Evolutionary conservation across 73 alveolate genomes (phyloP).

Genomic region (Paramecium tetraurelia): DNA sequence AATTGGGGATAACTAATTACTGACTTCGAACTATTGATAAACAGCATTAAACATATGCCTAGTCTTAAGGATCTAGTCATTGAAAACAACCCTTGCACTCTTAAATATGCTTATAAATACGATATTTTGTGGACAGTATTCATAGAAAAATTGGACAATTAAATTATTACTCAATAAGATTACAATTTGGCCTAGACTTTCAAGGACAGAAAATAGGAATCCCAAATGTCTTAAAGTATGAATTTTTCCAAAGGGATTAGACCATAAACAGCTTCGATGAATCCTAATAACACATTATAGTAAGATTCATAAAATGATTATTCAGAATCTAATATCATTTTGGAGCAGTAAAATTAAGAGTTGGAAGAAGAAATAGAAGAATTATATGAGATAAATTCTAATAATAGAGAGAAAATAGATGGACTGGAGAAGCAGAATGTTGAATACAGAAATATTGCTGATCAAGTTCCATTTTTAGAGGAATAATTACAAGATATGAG

Average conservation of each 20-base stretch:
- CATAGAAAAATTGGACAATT: background rate
- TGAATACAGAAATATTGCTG: background rate
- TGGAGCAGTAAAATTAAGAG: background rate
- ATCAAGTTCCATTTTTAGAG: conserved; percentile 12
- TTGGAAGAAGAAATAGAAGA: conserved; percentile 21
- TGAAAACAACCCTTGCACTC: background rate
- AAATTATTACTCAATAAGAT: background rate
- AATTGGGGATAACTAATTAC: background rate
- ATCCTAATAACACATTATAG: background rate
- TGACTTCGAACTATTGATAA: background rate
- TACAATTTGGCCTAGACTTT: conserved; percentile 4
- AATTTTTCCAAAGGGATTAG: background rate
- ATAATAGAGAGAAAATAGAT: background rate
- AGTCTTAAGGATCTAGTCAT: background rate
- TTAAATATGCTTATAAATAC: background rate
- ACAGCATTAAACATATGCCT: background rate
- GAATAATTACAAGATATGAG: conserved; percentile 10
- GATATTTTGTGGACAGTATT: conserved; percentile 18
- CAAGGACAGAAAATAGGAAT: background rate
- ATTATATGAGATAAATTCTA: background rate
- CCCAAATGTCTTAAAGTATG: background rate
- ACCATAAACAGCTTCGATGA: background rate
- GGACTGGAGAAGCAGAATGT: background rate
- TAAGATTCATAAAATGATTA: background rate
- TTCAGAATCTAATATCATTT: background rate